These are phyloP conservation scores for Hirsutella thompsonii DNA, from an alignment of 2,329 filamentous ascomycete genomes.

Conservation along the genomic window DNA sequence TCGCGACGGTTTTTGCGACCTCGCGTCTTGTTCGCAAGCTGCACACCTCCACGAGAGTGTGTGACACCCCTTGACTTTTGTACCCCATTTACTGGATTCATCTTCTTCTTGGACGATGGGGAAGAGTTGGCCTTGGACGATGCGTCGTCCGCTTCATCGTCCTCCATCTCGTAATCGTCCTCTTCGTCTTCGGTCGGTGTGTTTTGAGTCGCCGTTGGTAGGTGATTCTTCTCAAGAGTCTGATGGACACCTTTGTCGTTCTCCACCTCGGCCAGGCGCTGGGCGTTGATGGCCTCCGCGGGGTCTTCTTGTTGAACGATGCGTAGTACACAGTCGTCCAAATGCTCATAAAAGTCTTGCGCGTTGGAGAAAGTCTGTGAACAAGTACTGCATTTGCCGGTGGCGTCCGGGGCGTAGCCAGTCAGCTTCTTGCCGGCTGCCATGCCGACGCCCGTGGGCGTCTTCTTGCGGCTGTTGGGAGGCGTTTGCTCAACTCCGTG, in stretches of 20 bases:
- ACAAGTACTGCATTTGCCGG: conserved; percentile 93
- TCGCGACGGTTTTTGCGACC: conserved; percentile 86
- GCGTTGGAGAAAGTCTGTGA: conserved; percentile 81
- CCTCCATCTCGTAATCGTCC: conserved; percentile 33
- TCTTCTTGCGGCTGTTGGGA: conserved; percentile 77
- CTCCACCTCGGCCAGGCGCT: conserved; percentile 52
- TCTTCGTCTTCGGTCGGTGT: conserved; percentile 37
- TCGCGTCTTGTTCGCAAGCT: conserved; percentile 40
- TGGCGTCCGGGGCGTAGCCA: conserved; percentile 63
- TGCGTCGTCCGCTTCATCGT: conserved; percentile 30
- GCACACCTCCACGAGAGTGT: conserved; percentile 62
- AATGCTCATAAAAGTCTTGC: conserved; percentile 97
- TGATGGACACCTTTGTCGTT: conserved; percentile 49
- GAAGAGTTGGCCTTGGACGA: conserved; percentile 31
- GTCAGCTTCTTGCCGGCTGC: conserved; percentile 48
- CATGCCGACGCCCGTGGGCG: conserved; percentile 21
- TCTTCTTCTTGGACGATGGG: conserved; percentile 38
- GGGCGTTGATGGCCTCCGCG: conserved; percentile 54
- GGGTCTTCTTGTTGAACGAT: conserved; percentile 62
- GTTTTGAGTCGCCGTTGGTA: conserved; percentile 31
- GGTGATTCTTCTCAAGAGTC: conserved; percentile 51
- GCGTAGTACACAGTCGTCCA: conserved; percentile 64
- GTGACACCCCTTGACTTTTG: conserved; percentile 63
- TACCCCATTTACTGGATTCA: conserved; percentile 41
- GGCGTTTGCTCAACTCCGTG: conserved; percentile 89